These are phyloP conservation scores for Heritiera littoralis DNA, from an alignment of 345 rosid genomes.

Conservation along the genomic window DNA sequence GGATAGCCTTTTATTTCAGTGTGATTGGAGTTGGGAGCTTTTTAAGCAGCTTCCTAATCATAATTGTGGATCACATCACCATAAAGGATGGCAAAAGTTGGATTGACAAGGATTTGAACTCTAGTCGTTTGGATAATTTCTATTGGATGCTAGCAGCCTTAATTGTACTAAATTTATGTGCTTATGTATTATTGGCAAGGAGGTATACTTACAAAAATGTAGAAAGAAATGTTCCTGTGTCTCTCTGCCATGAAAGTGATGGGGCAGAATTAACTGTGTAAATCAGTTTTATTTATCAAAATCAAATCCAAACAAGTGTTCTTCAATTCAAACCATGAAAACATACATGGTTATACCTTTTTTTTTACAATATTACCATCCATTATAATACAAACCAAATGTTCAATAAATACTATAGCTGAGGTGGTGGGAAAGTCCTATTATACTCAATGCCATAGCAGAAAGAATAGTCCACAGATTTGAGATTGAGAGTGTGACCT, in stretches of 20 bases:
- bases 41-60: conserved; percentile 47
- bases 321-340: too few species aligned
- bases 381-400: too few species aligned
- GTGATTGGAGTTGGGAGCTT: conserved; percentile 55
- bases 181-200: conserved; percentile 37
- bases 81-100: conserved; percentile 33
- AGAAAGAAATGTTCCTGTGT: conserved; percentile 19
- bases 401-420: too few species aligned
- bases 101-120: conserved; percentile 61
- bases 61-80: conserved; percentile 34
- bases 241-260: conserved; percentile 7
- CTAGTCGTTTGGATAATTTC: conserved; percentile 52
- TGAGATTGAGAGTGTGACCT: background rate
- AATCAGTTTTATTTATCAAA: background rate
- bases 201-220: conserved; percentile 49
- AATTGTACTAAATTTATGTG: conserved; percentile 32
- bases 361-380: too few species aligned
- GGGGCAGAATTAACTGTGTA: background rate
- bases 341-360: background rate
- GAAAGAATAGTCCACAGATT: conserved; percentile 15
- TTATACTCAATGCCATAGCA: conserved; percentile 4
- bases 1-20: conserved; percentile 59
- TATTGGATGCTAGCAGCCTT: conserved; percentile 56
- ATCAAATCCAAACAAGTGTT: too few species aligned
- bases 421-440: background rate